Base-by-base conservation (phyloP, 2,329 filamentous ascomycete genomes). In the Trichophyton benhamiae region DNA sequence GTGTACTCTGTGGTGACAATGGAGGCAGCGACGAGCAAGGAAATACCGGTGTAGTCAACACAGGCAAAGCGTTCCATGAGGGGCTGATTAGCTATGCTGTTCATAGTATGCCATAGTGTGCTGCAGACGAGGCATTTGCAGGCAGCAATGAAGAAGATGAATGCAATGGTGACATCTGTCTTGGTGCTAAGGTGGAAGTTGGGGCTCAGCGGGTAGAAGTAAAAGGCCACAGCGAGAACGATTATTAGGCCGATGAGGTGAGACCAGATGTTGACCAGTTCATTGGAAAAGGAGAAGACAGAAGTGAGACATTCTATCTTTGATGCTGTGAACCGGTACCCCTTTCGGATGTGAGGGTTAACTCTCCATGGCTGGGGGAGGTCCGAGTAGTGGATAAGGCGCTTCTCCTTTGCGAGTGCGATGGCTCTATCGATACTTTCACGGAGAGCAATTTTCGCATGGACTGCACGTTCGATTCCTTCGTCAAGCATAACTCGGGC, bases 1-100 rank as follows among this genome's bases (percentile, higher is more conserved):
- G 94, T 96, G 77, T 97, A 99, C 73, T 99, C 94, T 41, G 91
- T 96, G 1, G 94, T 96, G 83, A 97, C 90, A 77, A 99, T 99
- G 61, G 89, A 95, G 8, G 94, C 91, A 1, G 94, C 73, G 59
- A 99, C 94, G 27, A 99, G 83, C 58, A 99, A 80, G 1, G 91
- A 96, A 67, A 99, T 99, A 61, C 94, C 94, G 0, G 94, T 97
- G 76, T 99, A 99, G 74, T 99, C 94, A 63, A 99, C 91, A 73
- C 94, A 99, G 17, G 94, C 94, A 70, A 99, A 97, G 64, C 91
- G 87, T 72, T 95, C 94, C 76, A 99, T 87, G 48, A 95, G 83
- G 20, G 85, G 84, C 69, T 95, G 86, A 67, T 95, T 89, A 17
- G 92, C 91, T 60, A 97, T 95, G 68, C 89, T 90, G 77, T 92